Percentiles rank a stretch among this genome's conserved stretches.
These are phyloP conservation scores for Lyophyllum atratum DNA, from an alignment of 768 basidiomycete genomes.

Conservation along the genomic window DNA sequence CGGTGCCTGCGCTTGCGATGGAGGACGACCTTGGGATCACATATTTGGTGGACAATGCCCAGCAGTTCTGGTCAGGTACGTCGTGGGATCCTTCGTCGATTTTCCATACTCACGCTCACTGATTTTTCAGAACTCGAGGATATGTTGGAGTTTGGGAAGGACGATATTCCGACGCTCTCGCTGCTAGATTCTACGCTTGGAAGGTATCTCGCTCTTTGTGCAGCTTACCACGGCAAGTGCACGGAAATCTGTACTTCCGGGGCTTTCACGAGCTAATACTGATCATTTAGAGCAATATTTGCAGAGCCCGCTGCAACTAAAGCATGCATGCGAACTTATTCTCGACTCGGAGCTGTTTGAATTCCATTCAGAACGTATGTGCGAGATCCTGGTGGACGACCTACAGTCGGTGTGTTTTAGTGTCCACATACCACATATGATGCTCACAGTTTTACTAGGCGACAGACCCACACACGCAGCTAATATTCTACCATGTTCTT, in stretches of 20 bases:
- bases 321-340: slow-evolving; percentile 78
- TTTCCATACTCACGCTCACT: neutral
- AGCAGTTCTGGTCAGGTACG: slow-evolving; percentile 91
- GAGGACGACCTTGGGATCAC: slow-evolving; percentile 78
- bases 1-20: slow-evolving; percentile 39
- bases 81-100: slow-evolving; percentile 5
- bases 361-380: slow-evolving; percentile 92
- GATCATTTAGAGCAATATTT: slow-evolving; percentile 70
- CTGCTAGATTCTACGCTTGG: slow-evolving; percentile 78
- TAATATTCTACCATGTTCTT: slow-evolving; percentile 79
- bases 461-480: slow-evolving; percentile 83
- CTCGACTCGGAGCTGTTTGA: slow-evolving; percentile 85
- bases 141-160: slow-evolving; percentile 64
- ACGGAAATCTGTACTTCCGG: neutral
- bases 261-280: too few species aligned
- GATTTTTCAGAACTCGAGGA: slow-evolving; percentile 78
- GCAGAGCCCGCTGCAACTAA: slow-evolving; percentile 78
- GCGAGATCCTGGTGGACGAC: slow-evolving; percentile 73
- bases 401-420: slow-evolving; percentile 56
- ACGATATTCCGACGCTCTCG: slow-evolving; percentile 64
- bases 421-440: slow-evolving; percentile 8
- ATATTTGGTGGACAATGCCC: slow-evolving; percentile 80
- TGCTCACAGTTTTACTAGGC: slow-evolving; percentile 42
- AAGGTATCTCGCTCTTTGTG: slow-evolving; percentile 77
- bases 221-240: slow-evolving; percentile 81